Conservation (phyloP, 106 monocot genomes). For the Agapanthus africanus region DNA sequence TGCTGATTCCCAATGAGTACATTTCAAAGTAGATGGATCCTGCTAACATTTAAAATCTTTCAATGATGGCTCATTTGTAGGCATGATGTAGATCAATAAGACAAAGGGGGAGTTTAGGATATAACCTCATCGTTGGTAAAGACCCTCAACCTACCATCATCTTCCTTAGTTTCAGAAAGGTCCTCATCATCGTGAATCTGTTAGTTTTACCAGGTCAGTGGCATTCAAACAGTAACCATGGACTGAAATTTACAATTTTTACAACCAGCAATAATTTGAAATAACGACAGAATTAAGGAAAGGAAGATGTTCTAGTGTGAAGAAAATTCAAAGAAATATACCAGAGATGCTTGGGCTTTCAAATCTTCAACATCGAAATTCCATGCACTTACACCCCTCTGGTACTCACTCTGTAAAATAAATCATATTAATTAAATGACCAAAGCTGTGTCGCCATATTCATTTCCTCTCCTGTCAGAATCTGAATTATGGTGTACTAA, state of each 20-base stretch:
- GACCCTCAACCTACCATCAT: conserved; percentile 32
- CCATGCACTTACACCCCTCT: conserved; percentile 98
- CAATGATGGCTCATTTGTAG: no score
- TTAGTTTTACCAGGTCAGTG: not conserved
- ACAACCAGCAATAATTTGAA: not conserved
- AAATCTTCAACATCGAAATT: conserved; percentile 94
- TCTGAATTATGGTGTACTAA: no score
- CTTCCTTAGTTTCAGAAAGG: conserved; percentile 49
- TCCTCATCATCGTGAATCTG: conserved; percentile 84
- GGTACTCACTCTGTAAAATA: conserved; percentile 70
- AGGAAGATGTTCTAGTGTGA: not conserved
- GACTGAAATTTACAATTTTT: not conserved
- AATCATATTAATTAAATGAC: not conserved
- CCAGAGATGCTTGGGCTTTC: conserved; percentile 91
- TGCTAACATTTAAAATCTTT: no score
- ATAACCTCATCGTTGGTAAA: conserved; percentile 43
- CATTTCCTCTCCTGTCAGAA: no score
- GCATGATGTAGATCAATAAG: no score
- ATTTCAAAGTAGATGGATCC: conserved; percentile 35
- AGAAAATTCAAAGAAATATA: conserved; percentile 17
- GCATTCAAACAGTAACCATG: not conserved
- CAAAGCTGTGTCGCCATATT: no score
- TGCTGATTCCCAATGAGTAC: no score
- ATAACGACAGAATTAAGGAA: not conserved
- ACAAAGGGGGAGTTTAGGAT: not conserved